Evolutionary conservation across 2,329 filamentous ascomycete genomes (phyloP), one percentile per base, ranked within the genome.

Genomic region (Trichoderma aggressivum): DNA sequence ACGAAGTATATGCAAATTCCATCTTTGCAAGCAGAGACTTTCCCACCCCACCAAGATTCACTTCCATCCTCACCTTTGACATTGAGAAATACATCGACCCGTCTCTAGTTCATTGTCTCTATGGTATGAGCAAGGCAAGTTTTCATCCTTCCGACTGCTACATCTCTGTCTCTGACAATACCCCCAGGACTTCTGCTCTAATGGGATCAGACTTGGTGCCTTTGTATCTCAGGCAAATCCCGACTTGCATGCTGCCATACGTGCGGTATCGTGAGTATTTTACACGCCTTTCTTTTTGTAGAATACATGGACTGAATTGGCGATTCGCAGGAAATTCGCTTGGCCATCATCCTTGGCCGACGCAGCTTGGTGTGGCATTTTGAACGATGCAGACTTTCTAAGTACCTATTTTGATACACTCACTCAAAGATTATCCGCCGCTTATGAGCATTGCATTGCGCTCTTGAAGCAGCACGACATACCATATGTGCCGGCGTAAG

Each of bases 91-190:
- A 43, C 7, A 62, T 62, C 26, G 34, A 62, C 2, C 34, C 34
- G 1, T 62, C 59, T 2, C 6, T 62, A 24, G 59, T 62, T 62
- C 59, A 62, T 43, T 62, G 59, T 30, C 21, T 62, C 14, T 62
- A 62, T 12, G 59, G 59, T 5, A 62, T 62, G 59, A 62, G 59
- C 59, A 62, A 62, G 34, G 59, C 43, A 62, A 28, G 8, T 10
- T 24, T 5, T 7, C 4, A 10, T 7, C 14, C 1, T 11, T 2
- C 11, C 3, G 18, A 0, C n/a, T 32, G 8, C 21, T 26, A 6
- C 3, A 4, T 2, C n/a, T 12, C 1, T 0, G 7, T 16, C 7
- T 18, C 59, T 61, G 7, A 61, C 21, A 2, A 3, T 18, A 3
- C 3, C 1, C 18, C 3, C 2, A 62, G 59, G 59, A 62, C 1